Base-by-base conservation (phyloP, 768 basidiomycete species). In the Tephrocybe sp. region DNA sequence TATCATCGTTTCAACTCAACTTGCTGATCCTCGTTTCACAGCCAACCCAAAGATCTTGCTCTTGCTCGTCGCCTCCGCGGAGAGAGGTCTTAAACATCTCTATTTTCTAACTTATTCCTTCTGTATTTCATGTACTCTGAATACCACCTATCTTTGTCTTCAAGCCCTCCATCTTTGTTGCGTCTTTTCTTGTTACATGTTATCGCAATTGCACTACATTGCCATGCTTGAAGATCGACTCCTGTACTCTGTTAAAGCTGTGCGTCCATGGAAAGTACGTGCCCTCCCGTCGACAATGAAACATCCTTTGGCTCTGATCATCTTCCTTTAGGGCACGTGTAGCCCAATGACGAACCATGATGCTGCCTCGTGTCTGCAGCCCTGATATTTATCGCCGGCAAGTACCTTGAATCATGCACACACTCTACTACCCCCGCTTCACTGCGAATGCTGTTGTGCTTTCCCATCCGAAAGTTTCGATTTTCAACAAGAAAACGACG, bases 321-420 rank as follows among this genome's bases (percentile, higher is more conserved):
- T 25, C 51, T 39, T 39, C 18, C 40, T 23, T 36, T 25, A 9
- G 40, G n/a, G 50, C 64, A 67, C 66, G 66, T 67, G 67, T 54
- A 34, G 11, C 45, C 22, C 42, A 36, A 42, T 29, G 53, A 40
- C 50, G 51, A 58, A 55, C n/a, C 69, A 71, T 66, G 71, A 71
- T 68, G 71, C 49, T 60, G 68, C 71, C 68, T 70, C 71, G 66
- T 73, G 71, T 62, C 46, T 44, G 33, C 41, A 40, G 29, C 40
- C 53, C 56, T 57, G 51, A 52, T 59, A 61, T 64, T 57, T 55
- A 44, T 50, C 48, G 37, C 43, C 53, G 42, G 34, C 42, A 43
- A 45, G 30, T 22, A 29, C 31, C 34, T 46, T 37, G 56, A 60
- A 56, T n/a, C 56, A 55, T 54, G 55, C 56, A 52, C 61, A 46